phyloP scores from a whole-genome alignment of 345 rosid species.

The Trapa bicornis region DNA sequence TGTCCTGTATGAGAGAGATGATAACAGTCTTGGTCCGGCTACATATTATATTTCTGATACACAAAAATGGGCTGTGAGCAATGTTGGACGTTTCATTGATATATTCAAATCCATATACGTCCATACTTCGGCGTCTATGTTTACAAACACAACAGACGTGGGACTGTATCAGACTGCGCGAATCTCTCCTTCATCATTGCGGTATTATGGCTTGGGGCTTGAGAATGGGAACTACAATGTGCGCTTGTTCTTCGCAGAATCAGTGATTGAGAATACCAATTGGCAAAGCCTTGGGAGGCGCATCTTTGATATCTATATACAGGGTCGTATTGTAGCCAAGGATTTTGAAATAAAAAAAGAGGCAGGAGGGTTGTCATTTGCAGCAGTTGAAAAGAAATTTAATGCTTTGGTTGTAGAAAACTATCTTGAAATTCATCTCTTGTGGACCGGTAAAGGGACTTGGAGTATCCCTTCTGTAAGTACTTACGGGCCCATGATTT shows the following conservation, averaged over 20 bases:
- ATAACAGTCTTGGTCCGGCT: slow-evolving; percentile 43
- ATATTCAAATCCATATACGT: no score
- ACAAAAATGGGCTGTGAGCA: slow-evolving; percentile 37
- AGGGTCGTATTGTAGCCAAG: slow-evolving; percentile 39
- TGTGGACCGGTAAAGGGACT: slow-evolving; percentile 39
- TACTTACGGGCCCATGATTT: no score
- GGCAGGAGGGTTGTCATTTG: slow-evolving; percentile 18
- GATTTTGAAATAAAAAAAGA: slow-evolving; percentile 32
- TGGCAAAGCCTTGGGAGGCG: slow-evolving; percentile 43
- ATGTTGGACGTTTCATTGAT: slow-evolving; percentile 30
- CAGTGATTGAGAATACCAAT: slow-evolving; percentile 3
- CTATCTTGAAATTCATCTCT: slow-evolving; percentile 23
- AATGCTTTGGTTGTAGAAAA: slow-evolving; percentile 14
- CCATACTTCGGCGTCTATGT: no score
- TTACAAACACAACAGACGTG: no score
- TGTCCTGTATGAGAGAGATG: slow-evolving; percentile 35
- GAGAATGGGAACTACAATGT: no score
- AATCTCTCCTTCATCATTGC: no score
- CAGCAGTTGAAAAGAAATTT: slow-evolving; percentile 14
- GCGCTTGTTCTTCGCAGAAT: no score
- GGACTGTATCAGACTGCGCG: no score
- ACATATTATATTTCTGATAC: slow-evolving; percentile 31
- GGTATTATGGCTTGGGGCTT: no score
- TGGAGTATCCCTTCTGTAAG: no score
- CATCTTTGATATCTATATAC: slow-evolving; percentile 22